Conservation (phyloP, 116 monocot species). For the Iris pallida region DNA sequence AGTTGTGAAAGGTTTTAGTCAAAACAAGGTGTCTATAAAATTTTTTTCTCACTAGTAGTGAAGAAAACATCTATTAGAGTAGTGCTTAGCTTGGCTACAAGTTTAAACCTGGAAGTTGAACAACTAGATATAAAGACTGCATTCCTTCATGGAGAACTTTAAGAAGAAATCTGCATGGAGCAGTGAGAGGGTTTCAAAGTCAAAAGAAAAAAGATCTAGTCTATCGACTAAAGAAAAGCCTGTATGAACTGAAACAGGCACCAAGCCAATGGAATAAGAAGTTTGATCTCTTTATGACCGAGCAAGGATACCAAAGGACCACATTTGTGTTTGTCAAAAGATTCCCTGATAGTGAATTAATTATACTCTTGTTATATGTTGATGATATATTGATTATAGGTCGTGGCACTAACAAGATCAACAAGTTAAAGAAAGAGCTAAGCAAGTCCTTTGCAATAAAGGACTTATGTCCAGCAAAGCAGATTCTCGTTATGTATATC, state of each 20-base stretch:
- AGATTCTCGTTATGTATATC: conserved; percentile 8
- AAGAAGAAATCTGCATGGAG: neutral
- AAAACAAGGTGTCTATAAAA: neutral
- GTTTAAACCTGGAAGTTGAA: neutral
- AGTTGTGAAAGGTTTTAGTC: neutral
- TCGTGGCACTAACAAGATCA: neutral
- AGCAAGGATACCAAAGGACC: neutral
- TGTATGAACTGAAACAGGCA: neutral
- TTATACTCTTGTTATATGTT: no score
- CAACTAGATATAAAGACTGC: neutral
- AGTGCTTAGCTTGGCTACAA: no score
- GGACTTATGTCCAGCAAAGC: conserved; percentile 3
- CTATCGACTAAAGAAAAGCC: neutral
- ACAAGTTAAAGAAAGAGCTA: neutral
- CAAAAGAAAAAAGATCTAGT: neutral
- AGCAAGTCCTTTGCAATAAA: conserved; percentile 12
- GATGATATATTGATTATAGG: neutral
- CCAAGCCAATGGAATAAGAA: neutral
- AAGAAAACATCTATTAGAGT: no score
- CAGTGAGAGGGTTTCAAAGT: neutral
- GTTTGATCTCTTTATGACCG: neutral
- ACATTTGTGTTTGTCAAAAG: no score
- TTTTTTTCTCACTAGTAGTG: no score
- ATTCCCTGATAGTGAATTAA: no score
- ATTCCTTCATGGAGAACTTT: neutral